Evolutionary conservation across 805 yeast species (phyloP).

Genomic region (Tetrapisispora fleetii): DNA sequence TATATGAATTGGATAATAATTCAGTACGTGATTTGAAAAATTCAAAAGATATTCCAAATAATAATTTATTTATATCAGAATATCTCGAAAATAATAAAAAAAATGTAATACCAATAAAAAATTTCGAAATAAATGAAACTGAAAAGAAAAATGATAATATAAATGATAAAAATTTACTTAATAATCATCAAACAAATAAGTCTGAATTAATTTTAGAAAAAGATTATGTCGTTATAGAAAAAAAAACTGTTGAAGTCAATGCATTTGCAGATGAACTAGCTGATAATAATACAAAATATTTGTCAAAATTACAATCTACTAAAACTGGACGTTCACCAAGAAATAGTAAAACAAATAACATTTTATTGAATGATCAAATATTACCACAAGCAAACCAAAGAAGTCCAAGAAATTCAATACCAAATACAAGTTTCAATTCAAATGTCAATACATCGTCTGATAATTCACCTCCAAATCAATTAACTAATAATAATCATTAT

Average conservation of each 20-base stretch:
- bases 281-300: background rate
- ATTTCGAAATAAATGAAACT: conserved; percentile 2
- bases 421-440: conserved; percentile 32
- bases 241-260: conserved; percentile 89
- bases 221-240: conserved; percentile 92
- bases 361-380: background rate
- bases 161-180: background rate
- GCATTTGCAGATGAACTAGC: conserved; percentile 91
- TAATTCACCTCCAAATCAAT: background rate
- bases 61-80: conserved; percentile 70
- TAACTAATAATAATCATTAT: background rate
- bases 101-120: conserved; percentile 28
- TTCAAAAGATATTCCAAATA: conserved; percentile 57
- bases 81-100: conserved; percentile 27
- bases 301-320: background rate
- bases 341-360: background rate
- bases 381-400: conserved; percentile 4
- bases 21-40: conserved; percentile 51
- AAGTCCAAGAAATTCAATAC: conserved; percentile 26
- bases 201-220: conserved; percentile 54
- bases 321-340: conserved; percentile 1
- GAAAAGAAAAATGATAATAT: background rate
- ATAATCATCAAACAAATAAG: background rate
- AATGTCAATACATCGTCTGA: background rate
- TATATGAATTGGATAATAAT: conserved; percentile 27